Evolutionary conservation across 2,329 filamentous ascomycete species (phyloP), one percentile per base, ranked within the genome.

Genomic region (Seiridium unicorne): DNA sequence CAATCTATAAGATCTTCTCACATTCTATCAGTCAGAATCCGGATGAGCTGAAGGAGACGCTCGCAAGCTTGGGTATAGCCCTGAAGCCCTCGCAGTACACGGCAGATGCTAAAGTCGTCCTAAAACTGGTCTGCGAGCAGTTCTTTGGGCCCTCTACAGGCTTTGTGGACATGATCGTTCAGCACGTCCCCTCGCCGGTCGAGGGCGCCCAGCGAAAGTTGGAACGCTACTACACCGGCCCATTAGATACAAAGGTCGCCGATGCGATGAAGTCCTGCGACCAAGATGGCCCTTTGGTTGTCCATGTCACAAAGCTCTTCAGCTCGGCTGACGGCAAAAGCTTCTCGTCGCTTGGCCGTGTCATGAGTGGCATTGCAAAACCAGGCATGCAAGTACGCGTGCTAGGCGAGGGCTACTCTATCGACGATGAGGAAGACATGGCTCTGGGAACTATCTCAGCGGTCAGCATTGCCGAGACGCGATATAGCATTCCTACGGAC

Each of bases 371-470:
- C 59, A 95, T 92, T 36, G 95, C 91, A 32, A 88, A 87, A 38
- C 90, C 93, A 26, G 91, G 91, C 18, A 84, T 90, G 70, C 87
- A 92, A 66, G 92, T 99, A 13, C 89, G 95, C 46, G 93, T 99
- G 10, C 86, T 99, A 1, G 95, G 95, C 54, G 95, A 99, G 73
- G 91, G 91, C 5, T 99, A 98, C 76, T 97, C 93, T 4, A 85
- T 97, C 11, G 95, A 99, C 66, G 95, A 99, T 65, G 93, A 98
- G 72, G 95, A 99, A 81, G 95, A 99, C 70, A 98, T 98, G 92
- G 91, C 89, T 0, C 82, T 88, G 69, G 92, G 92, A 35, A 94
- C 89, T 0, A 90, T 99, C 62, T 85, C 87, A 2, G 88, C 93
- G 65, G 93, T 95, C 10, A 96, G 91, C 81, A 94, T 99, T 65